Percentiles rank a stretch among this genome's conserved stretches.
Evolutionary conservation across 2,329 filamentous ascomycete species (phyloP).

Genomic region (Phyllosticta citribraziliensis): DNA sequence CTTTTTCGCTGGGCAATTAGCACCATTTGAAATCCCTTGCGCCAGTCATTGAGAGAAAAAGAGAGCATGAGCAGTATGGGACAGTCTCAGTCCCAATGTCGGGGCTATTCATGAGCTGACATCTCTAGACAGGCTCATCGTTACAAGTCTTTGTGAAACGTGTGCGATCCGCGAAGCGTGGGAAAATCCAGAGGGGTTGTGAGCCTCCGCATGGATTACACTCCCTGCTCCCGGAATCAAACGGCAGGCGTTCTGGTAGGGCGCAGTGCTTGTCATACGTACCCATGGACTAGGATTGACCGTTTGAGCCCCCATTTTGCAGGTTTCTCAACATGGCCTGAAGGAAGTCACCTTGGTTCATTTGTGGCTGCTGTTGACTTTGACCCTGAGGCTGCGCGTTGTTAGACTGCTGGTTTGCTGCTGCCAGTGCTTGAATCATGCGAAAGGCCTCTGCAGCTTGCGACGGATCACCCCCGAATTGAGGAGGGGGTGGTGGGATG

Average conservation of each 20-base stretch:
- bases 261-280: neutral
- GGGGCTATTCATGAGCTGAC: no score
- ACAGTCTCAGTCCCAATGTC: no score
- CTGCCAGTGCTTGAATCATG: conserved; percentile 7
- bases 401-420: conserved; percentile 1
- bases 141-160: no score
- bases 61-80: no score
- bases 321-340: conserved; percentile 4
- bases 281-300: neutral
- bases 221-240: neutral
- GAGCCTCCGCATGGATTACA: neutral
- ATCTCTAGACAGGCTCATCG: no score
- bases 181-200: no score
- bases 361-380: neutral
- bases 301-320: neutral
- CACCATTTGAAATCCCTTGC: no score
- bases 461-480: neutral
- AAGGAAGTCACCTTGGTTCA: neutral
- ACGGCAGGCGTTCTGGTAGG: neutral
- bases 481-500: neutral
- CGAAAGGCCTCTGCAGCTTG: conserved; percentile 6
- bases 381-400: neutral
- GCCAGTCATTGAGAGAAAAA: no score
- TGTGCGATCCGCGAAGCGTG: no score
- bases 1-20: no score